Percentiles rank a stretch among this genome's conserved stretches.
Evolutionary conservation across 768 basidiomycete genomes (phyloP).

Genomic region (Pleurotus cornucopiae): DNA sequence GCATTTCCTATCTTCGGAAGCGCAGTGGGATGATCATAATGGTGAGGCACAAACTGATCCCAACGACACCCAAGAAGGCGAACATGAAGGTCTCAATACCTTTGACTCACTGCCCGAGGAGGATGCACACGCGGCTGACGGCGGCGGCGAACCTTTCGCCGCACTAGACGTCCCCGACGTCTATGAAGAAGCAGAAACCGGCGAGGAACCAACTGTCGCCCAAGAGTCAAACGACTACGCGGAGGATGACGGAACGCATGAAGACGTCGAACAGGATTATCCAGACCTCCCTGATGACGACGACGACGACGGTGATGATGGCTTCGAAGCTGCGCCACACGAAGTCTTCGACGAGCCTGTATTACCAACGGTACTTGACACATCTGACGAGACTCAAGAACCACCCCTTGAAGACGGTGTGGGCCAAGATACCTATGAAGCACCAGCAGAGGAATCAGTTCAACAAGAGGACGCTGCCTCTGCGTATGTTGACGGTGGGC

Average conservation of each 20-base stretch:
- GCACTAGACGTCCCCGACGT: constrained; percentile 9
- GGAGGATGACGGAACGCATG: not conserved
- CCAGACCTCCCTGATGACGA: constrained; percentile 10
- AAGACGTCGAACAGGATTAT: constrained; percentile 2
- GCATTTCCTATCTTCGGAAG: not conserved
- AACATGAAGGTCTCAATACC: constrained; percentile 1
- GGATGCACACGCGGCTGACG: constrained; percentile 10
- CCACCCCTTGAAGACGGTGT: not conserved
- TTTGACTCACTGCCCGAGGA: constrained; percentile 4
- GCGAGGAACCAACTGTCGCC: not conserved
- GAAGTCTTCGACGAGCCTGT: not conserved
- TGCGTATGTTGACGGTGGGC: not conserved
- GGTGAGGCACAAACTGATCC: constrained; percentile 5
- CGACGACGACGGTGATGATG: constrained; percentile 12
- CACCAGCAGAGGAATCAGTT: not conserved
- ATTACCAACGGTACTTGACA: not conserved
- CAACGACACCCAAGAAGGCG: constrained; percentile 1
- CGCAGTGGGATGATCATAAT: not conserved
- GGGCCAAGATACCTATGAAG: not conserved
- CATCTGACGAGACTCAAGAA: not conserved
- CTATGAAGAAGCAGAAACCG: constrained; percentile 8
- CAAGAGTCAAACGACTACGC: constrained; percentile 2
- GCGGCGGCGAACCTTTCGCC: constrained; percentile 8
- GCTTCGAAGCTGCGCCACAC: not conserved
- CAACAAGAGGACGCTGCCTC: not conserved